Evolutionary conservation across 768 basidiomycete species (phyloP).

Genomic region (Panus rudis): DNA sequence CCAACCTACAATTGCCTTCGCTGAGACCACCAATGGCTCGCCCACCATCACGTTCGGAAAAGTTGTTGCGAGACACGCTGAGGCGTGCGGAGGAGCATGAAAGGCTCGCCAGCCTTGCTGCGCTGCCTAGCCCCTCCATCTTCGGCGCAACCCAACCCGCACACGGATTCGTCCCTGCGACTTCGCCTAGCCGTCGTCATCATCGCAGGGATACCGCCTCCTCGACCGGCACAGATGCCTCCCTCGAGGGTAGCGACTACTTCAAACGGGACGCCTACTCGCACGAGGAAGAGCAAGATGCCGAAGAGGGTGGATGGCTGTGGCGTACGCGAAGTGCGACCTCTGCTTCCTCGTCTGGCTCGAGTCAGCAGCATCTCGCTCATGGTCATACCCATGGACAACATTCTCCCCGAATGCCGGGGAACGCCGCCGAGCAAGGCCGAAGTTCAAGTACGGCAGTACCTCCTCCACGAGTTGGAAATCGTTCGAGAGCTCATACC

Average conservation of each 20-base stretch:
- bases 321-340: slow-evolving; percentile 11
- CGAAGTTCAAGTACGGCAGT: too few species aligned
- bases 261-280: slow-evolving; percentile 6
- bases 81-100: slow-evolving; percentile 39
- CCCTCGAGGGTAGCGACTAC: slow-evolving; percentile 17
- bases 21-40: slow-evolving; percentile 25
- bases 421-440: too few species aligned
- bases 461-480: too few species aligned
- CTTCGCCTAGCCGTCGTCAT: slow-evolving; percentile 17
- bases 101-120: slow-evolving; percentile 24
- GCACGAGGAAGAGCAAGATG: slow-evolving; percentile 15
- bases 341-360: slow-evolving; percentile 12
- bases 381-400: background rate
- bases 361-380: slow-evolving; percentile 7
- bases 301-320: slow-evolving; percentile 9
- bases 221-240: slow-evolving; percentile 17
- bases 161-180: slow-evolving; percentile 13
- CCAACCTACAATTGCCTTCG: slow-evolving; percentile 11
- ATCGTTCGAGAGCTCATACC: slow-evolving; percentile 2
- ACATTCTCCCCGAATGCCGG: too few species aligned
- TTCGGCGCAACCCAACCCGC: slow-evolving; percentile 12
- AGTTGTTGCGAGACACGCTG: slow-evolving; percentile 50
- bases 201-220: slow-evolving; percentile 22
- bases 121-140: slow-evolving; percentile 12
- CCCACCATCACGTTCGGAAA: slow-evolving; percentile 46